These are phyloP conservation scores for Phlebiopsis gigantea DNA, from an alignment of 768 basidiomycete genomes.

Conservation along the genomic window DNA sequence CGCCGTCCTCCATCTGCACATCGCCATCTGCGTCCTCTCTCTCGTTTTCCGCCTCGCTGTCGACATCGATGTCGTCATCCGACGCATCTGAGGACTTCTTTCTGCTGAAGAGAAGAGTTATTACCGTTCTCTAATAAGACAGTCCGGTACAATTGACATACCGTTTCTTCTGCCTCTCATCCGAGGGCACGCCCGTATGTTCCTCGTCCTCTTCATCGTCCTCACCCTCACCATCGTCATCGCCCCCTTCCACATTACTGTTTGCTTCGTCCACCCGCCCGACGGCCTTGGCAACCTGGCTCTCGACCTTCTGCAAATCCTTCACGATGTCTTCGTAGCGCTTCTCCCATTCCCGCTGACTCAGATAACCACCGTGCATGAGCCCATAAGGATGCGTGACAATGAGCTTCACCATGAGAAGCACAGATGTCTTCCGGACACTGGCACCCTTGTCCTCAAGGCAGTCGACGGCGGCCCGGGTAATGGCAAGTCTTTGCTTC, in stretches of 20 bases:
- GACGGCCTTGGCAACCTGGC: constrained; percentile 57
- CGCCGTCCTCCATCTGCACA: constrained; percentile 36
- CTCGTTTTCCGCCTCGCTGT: constrained; percentile 37
- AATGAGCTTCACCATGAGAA: constrained; percentile 69
- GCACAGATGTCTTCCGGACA: constrained; percentile 82
- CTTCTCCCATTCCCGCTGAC: constrained; percentile 65
- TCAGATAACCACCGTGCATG: constrained; percentile 78
- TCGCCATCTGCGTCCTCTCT: constrained; percentile 36
- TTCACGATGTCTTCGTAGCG: constrained; percentile 57
- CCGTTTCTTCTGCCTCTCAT: constrained; percentile 22
- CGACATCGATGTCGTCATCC: constrained; percentile 45
- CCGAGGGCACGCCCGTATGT: constrained; percentile 18
- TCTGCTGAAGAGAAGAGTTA: neutral
- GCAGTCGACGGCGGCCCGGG: constrained; percentile 69
- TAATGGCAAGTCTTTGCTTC: constrained; percentile 73
- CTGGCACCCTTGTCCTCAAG: constrained; percentile 87
- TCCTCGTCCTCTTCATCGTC: constrained; percentile 26
- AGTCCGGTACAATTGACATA: constrained; percentile 11
- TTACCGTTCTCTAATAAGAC: neutral
- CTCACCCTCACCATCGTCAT: constrained; percentile 18
- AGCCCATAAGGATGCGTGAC: constrained; percentile 85
- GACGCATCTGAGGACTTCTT: constrained; percentile 31
- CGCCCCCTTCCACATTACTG: constrained; percentile 19
- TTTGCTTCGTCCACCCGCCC: constrained; percentile 29
- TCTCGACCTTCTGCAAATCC: constrained; percentile 70